Evolutionary conservation across 139 green algal genomes (phyloP), one percentile per base, ranked within the genome.

Genomic region (Desmodesmus armatus): DNA sequence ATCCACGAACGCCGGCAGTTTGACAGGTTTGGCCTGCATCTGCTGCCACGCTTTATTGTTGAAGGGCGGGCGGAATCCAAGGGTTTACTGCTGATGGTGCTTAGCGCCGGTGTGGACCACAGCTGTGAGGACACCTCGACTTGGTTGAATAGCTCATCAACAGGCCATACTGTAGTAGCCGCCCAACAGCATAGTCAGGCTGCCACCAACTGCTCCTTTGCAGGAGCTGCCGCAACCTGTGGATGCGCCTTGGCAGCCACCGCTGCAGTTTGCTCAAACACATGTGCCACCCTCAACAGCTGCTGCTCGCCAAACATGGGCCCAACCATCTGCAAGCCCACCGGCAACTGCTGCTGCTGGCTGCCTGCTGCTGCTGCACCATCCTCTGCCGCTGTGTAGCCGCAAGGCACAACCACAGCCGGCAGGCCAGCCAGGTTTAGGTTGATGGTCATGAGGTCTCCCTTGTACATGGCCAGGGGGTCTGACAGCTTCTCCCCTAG

Each of bases 371-470:
- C n/a, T 3, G 37, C 47, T 2, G n/a, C 82, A 23, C 80, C 79
- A 6, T 77, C 79, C 47, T 89, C 60, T 0, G 78, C 78, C 49
- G 87, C 58, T 1, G 79, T 84, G 41, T 92, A 93, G 21, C 92
- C 95, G 39, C 86, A 93, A 1, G 96, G 96, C 73, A 98, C 55
- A 17, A 92, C 82, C 0, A 98, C 84, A 0, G 93, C 96, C 15
- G 97, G 97, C 51, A 99, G 87, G 7, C 97, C 97, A 31, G 96
- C 92, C 69, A 99, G 89, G 89, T 99, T 99, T 13, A 98, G 87
- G 82, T 96, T 97, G 35, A 99, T 93, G 3, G 96, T 99, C 97
- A 99, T 98, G n/a, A 99, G 82, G 90, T 99, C 97, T 2, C 94
- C 88, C 82, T 96, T 94, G 83, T 98, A 98, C 94, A 99, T 98